Evolutionary conservation across 768 basidiomycete species (phyloP).

Genomic region (Calocera viscosa): DNA sequence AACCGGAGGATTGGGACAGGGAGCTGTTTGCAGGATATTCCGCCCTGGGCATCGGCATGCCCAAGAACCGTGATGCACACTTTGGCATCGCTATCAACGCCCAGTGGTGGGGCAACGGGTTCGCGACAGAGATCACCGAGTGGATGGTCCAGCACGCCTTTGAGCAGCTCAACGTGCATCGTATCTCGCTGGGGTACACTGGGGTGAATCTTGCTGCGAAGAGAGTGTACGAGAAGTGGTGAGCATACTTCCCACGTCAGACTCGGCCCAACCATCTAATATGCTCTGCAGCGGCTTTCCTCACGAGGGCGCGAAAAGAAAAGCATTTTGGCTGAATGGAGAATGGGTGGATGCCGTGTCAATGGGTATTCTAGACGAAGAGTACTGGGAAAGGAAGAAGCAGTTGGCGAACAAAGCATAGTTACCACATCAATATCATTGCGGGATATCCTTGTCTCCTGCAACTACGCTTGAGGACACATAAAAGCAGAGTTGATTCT

Average conservation of each 20-base stretch:
- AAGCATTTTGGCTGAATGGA: neutral
- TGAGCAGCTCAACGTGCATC: constrained; percentile 30
- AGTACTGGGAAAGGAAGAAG: neutral
- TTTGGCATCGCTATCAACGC: constrained; percentile 26
- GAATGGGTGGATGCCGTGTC: neutral
- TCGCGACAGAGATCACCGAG: constrained; percentile 32
- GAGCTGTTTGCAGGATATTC: neutral
- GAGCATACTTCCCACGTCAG: constrained; percentile 16
- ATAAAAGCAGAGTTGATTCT: too few species aligned
- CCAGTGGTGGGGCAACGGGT: constrained; percentile 33
- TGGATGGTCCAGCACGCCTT: constrained; percentile 36
- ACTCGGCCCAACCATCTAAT: neutral
- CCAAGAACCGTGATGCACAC: constrained; percentile 25
- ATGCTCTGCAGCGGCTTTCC: neutral
- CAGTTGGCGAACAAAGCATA: neutral
- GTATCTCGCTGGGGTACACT: constrained; percentile 33
- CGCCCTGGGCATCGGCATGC: neutral
- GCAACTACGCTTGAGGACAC: too few species aligned
- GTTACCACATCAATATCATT: too few species aligned
- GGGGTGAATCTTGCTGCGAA: constrained; percentile 32
- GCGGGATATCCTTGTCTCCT: too few species aligned
- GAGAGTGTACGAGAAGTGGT: constrained; percentile 34
- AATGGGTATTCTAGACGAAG: neutral
- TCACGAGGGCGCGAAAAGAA: neutral
- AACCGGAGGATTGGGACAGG: neutral